Base-by-base conservation (phyloP, 208 protist species). In the Trypanosoma cruzi region DNA sequence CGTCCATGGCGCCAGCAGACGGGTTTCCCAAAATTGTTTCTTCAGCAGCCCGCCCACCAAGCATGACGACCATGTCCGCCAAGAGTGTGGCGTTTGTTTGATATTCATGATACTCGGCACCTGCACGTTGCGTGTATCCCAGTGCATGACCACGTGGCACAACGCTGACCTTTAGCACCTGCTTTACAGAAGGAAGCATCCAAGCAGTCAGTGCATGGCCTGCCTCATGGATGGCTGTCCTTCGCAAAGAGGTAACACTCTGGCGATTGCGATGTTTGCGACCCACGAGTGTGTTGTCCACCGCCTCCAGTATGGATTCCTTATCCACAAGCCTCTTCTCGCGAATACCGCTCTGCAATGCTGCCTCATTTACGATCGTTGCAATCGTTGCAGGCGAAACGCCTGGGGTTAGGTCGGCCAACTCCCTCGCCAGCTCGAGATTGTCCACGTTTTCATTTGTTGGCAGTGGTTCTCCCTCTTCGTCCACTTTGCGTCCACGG, bases 341-440 rank as follows among this genome's bases (percentile, higher is more conserved):
- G 0, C 81, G 82, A 60, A 96, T 92, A 54, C 85, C 88, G 52
- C 85, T 86, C 71, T 92, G 84, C 63, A 97, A 79, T 34, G 98
- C 97, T 24, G 97, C 97, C 80, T 99, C 98, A 74, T 99, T 99
- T 59, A 96, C 91, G 16, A 99, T 89, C 36, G 98, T 99, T 29
- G 97, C 90, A 65, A 99, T 98, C 53, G 98, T 98, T 22, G 98
- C 98, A 40, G 97, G 93, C 16, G 90, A 93, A 24, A 97, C 69
- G 14, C 93, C 93, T 4, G 93, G 90, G 20, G 97, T 99, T 2
- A 96, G 78, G 49, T 89, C 77, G 16, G 95, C 81, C 37, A 96
- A 74, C 63, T 82, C 64, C 26, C 49, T 55, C 8, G 85, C 75
- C 10, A 88, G 63, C 0, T 72, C 80, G n/a, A 54, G 65, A 71